Evolutionary conservation across 1,284 basidiomycete genomes (phyloP).

Genomic region (Trametes sp.): DNA sequence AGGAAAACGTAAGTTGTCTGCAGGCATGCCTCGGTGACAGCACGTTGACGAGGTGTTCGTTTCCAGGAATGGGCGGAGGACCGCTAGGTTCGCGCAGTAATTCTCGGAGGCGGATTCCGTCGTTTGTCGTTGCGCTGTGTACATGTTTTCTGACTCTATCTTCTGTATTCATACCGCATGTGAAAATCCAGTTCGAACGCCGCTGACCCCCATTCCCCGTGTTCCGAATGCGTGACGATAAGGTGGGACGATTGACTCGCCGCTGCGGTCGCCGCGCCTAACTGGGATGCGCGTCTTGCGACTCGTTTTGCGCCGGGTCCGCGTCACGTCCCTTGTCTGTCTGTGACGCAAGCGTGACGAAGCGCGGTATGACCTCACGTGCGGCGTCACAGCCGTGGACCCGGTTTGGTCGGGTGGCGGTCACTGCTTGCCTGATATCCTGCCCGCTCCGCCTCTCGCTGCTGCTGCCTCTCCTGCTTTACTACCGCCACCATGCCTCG

Average conservation of each 20-base stretch:
- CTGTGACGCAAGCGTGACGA: not conserved
- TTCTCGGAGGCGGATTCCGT: constrained; percentile 31
- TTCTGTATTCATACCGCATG: constrained; percentile 33
- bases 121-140: constrained; percentile 34
- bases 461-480: not conserved
- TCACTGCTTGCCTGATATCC: not conserved
- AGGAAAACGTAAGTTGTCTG: constrained; percentile 87
- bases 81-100: constrained; percentile 56
- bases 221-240: constrained; percentile 1
- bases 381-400: constrained; percentile 20
- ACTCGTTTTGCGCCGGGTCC: constrained; percentile 6
- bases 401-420: constrained; percentile 16
- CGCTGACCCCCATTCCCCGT: constrained; percentile 4
- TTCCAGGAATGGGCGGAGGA: constrained; percentile 87
- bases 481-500: constrained; percentile 45
- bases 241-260: not conserved
- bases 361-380: constrained; percentile 5
- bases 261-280: too few relatives aligned
- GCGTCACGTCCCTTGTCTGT: constrained; percentile 1
- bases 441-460: not conserved
- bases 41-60: constrained; percentile 6
- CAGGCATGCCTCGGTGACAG: not conserved
- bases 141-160: constrained; percentile 24
- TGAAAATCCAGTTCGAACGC: constrained; percentile 15
- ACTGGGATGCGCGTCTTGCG: constrained; percentile 1